A percentile compares a stretch with the other conserved stretches of the same genome.
Evolutionary conservation across 1,284 basidiomycete genomes (phyloP).

Genomic region (Chalciporus piperatoides): DNA sequence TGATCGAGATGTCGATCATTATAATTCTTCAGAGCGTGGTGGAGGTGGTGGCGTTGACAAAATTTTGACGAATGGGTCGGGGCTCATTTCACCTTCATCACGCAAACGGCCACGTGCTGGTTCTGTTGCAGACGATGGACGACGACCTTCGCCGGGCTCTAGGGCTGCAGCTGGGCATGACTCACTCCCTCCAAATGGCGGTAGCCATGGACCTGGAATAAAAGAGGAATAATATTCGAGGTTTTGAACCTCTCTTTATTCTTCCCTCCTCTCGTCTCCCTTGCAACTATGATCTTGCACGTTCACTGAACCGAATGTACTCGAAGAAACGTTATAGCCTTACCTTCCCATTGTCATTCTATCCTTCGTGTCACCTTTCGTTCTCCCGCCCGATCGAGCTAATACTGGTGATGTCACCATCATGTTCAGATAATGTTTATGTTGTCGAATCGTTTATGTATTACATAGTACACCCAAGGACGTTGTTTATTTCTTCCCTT

Average conservation of each 20-base stretch:
- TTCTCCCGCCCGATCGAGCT: conserved; percentile 5
- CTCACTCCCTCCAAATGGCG: conserved; percentile 15
- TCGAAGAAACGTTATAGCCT: neutral
- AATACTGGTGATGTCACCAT: conserved; percentile 5
- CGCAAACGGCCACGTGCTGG: conserved; percentile 30
- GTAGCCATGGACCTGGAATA: conserved; percentile 15
- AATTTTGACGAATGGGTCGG: conserved; percentile 17
- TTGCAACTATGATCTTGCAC: neutral
- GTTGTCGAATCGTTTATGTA: conserved; percentile 17
- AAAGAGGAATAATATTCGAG: conserved; percentile 25
- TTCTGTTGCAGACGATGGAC: conserved; percentile 19
- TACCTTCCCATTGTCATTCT: neutral
- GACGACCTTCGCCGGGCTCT: conserved; percentile 23
- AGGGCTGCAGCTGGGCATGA: conserved; percentile 18
- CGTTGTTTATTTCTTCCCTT: conserved; percentile 1
- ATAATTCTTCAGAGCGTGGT: conserved; percentile 30
- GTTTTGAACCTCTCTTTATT: neutral
- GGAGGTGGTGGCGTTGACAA: conserved; percentile 17
- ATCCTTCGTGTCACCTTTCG: neutral
- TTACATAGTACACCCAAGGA: conserved; percentile 8
- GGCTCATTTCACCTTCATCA: conserved; percentile 23
- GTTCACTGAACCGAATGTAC: conserved; percentile 1
- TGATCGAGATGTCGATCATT: conserved; percentile 27
- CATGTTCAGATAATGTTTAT: conserved; percentile 8
- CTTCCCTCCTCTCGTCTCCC: neutral